Conservation (phyloP, 139 green algal species). For the Volvox africanus region DNA sequence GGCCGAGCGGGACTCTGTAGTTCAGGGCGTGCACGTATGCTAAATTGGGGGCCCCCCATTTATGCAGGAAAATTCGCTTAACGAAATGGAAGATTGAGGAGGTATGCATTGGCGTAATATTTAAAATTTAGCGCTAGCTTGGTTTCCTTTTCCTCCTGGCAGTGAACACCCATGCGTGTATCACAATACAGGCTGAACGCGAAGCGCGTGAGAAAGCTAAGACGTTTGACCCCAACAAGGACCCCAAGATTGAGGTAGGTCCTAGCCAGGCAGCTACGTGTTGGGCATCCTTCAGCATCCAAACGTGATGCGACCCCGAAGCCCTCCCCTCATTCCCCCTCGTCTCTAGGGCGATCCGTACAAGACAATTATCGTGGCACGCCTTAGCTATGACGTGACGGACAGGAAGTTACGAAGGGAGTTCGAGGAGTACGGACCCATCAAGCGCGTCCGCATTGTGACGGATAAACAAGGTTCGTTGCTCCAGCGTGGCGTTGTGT, state of each 20-base stretch:
- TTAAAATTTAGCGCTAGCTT: too few relatives aligned
- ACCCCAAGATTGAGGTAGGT: conserved; percentile 79
- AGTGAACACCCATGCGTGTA: background rate
- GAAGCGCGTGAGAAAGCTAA: conserved; percentile 67
- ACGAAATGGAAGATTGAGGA: conserved; percentile 66
- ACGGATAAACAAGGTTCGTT: conserved; percentile 71
- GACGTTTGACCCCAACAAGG: conserved; percentile 79
- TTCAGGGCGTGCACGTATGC: too few relatives aligned
- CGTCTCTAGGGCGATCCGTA: conserved; percentile 84
- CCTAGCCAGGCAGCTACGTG: background rate
- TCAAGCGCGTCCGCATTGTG: conserved; percentile 85
- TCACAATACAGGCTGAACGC: conserved; percentile 52
- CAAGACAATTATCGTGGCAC: conserved; percentile 90
- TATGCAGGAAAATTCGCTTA: conserved; percentile 64
- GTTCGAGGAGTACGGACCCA: conserved; percentile 92
- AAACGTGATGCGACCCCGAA: background rate
- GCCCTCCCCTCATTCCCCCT: background rate
- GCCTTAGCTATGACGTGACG: conserved; percentile 85
- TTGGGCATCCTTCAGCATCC: background rate
- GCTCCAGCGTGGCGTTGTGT: too few relatives aligned
- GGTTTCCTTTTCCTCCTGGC: background rate
- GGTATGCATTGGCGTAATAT: conserved; percentile 43
- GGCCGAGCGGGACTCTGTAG: too few relatives aligned
- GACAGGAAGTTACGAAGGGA: conserved; percentile 85
- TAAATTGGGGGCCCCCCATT: background rate